Base-by-base conservation (phyloP, 352 stramenopile genomes). In the Globisporangium takayamanum region DNA sequence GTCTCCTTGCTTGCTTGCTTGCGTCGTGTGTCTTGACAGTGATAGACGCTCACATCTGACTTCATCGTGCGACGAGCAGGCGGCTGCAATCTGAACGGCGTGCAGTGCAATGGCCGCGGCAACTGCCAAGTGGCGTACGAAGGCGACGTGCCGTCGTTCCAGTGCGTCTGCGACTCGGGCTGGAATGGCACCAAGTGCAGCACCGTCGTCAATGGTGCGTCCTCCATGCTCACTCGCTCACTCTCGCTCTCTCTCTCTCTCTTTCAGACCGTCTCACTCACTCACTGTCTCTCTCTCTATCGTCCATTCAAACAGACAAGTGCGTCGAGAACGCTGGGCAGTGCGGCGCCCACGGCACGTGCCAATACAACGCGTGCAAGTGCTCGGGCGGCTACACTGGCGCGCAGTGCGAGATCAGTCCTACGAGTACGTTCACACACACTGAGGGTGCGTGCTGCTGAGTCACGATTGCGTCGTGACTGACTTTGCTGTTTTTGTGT, bases 111-210 rank as follows among this genome's bases (percentile, higher is more conserved):
- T 54, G 80, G 71, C 37, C 76, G 83, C 41, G 84, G 84, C 25
- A 76, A 68, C 28, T 94, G 84, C 59, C 68, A 69, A 55, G 51
- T 87, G 1, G 26, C 62, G 46, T 71, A 57, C 50, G 59, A 59
- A 39, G 53, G 62, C 7, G 61, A 62, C 18, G 62, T 45, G 30
- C 78, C 84, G 4, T 64, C 42, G 36, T 92, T 92, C 54, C 48
- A 71, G 50, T 94, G 82, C 51, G 62, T 62, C 15, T 92, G 84
- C 59, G 70, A 89, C 52, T 69, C 72, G 22, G 84, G 84, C 18
- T 94, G 73, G 71, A 87, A 78, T 56, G 84, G 84, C 33, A 73
- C 74, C 41, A 78, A 73, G 55, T 94, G 84, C 60, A 61, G 83
- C 18, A 83, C 69, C 42, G 73, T 85, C 22, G 61, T 83, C 11